These are phyloP conservation scores for Avena insularis DNA, from an alignment of 176 grass and related monocot genomes.

Conservation along the genomic window DNA sequence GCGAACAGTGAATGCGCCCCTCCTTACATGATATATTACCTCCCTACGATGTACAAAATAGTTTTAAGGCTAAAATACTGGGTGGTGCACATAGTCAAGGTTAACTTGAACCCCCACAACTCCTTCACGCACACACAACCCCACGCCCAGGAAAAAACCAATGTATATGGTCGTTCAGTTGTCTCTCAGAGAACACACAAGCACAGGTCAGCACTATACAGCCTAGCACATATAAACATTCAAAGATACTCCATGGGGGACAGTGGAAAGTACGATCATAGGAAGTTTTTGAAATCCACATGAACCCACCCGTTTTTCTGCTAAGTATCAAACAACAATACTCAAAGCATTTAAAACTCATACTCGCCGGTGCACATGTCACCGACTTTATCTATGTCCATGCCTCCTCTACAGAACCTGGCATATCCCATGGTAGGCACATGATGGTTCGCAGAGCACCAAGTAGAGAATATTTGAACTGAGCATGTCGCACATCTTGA, in stretches of 20 bases:
- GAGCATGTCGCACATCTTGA: conserved; percentile 17
- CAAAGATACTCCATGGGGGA: not conserved
- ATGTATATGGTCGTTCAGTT: conserved; percentile 3
- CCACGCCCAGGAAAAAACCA: not conserved
- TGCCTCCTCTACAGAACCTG: not conserved
- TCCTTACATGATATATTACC: conserved; percentile 77
- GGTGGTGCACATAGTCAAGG: not conserved
- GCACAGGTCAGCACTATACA: not conserved
- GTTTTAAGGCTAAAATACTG: conserved; percentile 24
- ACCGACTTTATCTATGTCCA: conserved; percentile 29
- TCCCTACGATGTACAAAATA: conserved; percentile 51
- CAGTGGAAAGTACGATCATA: conserved; percentile 15
- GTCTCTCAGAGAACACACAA: not conserved
- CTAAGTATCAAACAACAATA: not conserved
- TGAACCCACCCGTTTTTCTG: not conserved
- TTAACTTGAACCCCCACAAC: not conserved
- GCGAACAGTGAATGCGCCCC: conserved; percentile 84
- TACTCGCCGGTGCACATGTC: conserved; percentile 12
- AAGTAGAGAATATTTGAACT: conserved; percentile 9
- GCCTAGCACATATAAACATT: not conserved
- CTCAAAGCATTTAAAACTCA: conserved; percentile 27
- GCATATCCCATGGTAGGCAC: not conserved
- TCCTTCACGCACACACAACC: no score
- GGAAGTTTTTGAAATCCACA: not conserved
- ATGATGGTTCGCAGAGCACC: conserved; percentile 3